Percentiles rank a stretch among this genome's conserved stretches.
phyloP scores from a whole-genome alignment of 441 rosid genomes.

The Syzygium malaccense region DNA sequence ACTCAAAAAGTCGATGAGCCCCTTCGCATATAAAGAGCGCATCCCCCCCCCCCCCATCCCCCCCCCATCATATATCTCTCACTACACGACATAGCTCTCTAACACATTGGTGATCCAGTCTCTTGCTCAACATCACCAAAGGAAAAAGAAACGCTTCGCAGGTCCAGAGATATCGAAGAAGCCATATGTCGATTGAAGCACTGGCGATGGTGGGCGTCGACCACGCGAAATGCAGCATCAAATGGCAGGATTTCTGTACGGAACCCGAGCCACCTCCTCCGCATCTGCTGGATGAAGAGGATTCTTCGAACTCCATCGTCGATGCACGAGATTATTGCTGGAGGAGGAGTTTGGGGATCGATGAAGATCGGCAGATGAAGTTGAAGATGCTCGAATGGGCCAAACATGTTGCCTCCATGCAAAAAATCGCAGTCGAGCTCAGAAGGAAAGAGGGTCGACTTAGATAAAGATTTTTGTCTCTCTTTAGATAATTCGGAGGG shows the following conservation, averaged over 20 bases:
- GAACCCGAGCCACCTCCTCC: slow-evolving; percentile 5
- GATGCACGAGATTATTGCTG: not conserved
- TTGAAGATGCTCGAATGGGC: slow-evolving; percentile 2
- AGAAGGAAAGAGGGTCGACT: not conserved
- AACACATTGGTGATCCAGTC: no score
- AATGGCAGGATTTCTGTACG: slow-evolving; percentile 12
- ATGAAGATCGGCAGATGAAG: not conserved
- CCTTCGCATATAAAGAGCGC: no score
- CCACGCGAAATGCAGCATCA: slow-evolving; percentile 19
- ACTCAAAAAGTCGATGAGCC: no score
- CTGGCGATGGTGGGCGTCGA: slow-evolving; percentile 40
- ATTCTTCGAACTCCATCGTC: not conserved
- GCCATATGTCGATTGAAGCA: slow-evolving; percentile 31
- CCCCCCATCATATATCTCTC: no score
- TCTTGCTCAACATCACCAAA: no score
- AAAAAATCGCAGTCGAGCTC: not conserved
- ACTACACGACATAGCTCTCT: no score
- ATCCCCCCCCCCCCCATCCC: no score
- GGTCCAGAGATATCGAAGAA: no score
- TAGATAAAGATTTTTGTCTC: not conserved
- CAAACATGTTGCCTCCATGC: not conserved
- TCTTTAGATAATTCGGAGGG: not conserved
- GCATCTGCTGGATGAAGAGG: slow-evolving; percentile 15
- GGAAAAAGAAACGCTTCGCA: no score
- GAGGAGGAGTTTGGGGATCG: not conserved